These are phyloP conservation scores for Colletotrichum nymphaeae DNA, from an alignment of 2,329 filamentous ascomycete species.

Conservation along the genomic window DNA sequence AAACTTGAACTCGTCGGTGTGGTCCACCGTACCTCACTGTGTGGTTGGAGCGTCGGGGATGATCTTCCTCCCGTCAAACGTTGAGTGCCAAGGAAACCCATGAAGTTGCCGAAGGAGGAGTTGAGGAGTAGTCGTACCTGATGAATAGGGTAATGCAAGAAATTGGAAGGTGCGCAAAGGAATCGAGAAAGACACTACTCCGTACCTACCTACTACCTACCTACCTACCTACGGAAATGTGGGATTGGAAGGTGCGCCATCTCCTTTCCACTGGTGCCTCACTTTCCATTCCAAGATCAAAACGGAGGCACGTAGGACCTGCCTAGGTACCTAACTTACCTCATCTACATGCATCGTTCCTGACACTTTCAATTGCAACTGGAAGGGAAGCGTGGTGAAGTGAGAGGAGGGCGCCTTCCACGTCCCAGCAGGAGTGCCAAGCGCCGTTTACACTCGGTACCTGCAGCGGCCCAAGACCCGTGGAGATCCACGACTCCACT, in stretches of 20 bases:
- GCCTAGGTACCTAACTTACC: not conserved
- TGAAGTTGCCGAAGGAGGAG: not conserved
- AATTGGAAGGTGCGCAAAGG: not conserved
- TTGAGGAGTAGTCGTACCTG: not conserved
- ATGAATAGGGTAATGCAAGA: too few relatives aligned
- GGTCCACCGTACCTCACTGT: not conserved
- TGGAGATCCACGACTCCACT: slow-evolving; percentile 18
- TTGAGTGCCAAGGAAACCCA: not conserved
- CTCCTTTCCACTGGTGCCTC: not conserved
- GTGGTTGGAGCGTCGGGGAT: not conserved
- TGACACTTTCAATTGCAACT: not conserved
- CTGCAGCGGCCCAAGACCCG: slow-evolving; percentile 23
- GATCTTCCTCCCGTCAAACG: slow-evolving; percentile 5
- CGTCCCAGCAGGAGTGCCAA: not conserved
- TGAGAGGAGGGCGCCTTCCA: not conserved
- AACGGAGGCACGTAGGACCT: not conserved
- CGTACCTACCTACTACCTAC: too few relatives aligned
- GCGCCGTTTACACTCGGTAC: slow-evolving; percentile 14
- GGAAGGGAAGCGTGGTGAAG: too few relatives aligned
- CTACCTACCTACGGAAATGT: too few relatives aligned
- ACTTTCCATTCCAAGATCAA: not conserved
- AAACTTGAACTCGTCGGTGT: not conserved
- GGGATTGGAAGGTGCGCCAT: not conserved
- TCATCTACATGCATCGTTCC: not conserved
- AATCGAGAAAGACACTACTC: not conserved